Base-by-base conservation (phyloP, 1,284 basidiomycete species). In the Testicularia cyperi region DNA sequence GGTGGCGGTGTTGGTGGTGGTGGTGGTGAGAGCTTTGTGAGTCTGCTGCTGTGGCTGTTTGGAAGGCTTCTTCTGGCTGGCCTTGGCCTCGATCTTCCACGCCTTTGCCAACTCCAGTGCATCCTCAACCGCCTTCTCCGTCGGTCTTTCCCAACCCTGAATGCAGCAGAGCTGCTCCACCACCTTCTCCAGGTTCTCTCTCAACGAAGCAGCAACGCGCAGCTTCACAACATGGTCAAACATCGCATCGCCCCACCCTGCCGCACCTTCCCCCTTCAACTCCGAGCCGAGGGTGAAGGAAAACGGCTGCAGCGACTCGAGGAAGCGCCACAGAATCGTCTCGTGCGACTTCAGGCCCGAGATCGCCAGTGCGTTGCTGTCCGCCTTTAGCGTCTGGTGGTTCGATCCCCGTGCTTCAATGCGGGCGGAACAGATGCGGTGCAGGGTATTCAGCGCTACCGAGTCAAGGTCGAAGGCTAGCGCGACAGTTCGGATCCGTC, bases 201-300 rank as follows among this genome's bases (percentile, higher is more conserved):
- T 49, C 9, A 58, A 35, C n/a, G 47, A 31, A 0, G 84, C 83
- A 14, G 79, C 77, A 10, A 88, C 58, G 38, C 82, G 78, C 77
- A 90, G 85, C 39, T 87, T 82, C 42, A 95, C 82, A 16, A 82
- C 79, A 2, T 78, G 80, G 52, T 88, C 84, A 18, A 87, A 85
- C 60, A 86, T 44, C 2, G 36, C 53, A 41, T 78, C 84, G 5
- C 76, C 78, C 1, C 82, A 55, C 8, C 66, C 68, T 12, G 57
- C 41, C 12, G 27, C 38, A 2, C 64, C 66, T 22, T 70, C 62
- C 0, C 65, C 82, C 5, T 55, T 63, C n/a, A n/a, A n/a, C n/a
- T n/a, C n/a, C n/a, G n/a, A n/a, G 13, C 73, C 70, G 19, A 52
- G 35, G 1, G 22, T 22, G 3, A 30, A 44, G 9, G 80, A 78